A percentile compares a stretch with the other conserved stretches of the same genome.
Evolutionary conservation across 2,329 filamentous ascomycete genomes (phyloP).

Genomic region (Didymella segeticola): DNA sequence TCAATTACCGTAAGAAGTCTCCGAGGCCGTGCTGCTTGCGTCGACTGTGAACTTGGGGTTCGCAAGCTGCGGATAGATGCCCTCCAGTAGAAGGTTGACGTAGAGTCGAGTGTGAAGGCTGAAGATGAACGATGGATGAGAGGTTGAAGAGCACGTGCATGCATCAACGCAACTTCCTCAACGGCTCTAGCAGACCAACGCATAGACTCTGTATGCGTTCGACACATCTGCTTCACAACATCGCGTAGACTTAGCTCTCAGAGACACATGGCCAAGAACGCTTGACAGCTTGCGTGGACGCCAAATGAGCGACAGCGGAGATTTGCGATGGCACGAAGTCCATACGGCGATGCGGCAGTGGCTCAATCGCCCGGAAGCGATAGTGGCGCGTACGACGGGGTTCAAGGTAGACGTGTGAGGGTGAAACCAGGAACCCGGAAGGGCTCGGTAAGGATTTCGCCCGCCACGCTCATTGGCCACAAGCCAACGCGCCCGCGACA

Average conservation of each 20-base stretch:
- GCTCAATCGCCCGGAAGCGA: conserved; percentile 15
- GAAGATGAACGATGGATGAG: background rate
- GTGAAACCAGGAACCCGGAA: conserved; percentile 28
- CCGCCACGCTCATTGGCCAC: conserved; percentile 23
- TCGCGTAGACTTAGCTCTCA: too few relatives aligned
- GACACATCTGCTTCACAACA: too few relatives aligned
- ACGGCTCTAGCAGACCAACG: background rate
- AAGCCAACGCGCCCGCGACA: conserved; percentile 24
- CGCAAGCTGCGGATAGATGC: background rate
- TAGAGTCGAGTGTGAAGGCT: background rate
- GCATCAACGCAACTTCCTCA: background rate
- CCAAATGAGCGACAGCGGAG: conserved; percentile 7
- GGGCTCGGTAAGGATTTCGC: conserved; percentile 12
- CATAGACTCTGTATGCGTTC: too few relatives aligned
- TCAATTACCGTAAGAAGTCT: conserved; percentile 3
- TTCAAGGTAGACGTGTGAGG: conserved; percentile 11
- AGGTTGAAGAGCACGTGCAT: background rate
- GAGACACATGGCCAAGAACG: conserved; percentile 7
- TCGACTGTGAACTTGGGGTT: background rate
- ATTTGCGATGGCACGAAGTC: conserved; percentile 5
- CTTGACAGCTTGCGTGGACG: conserved; percentile 3
- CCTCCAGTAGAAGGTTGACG: background rate
- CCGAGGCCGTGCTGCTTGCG: background rate
- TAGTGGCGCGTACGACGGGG: conserved; percentile 17
- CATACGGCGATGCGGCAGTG: conserved; percentile 10